Evolutionary conservation across 2,329 filamentous ascomycete genomes (phyloP).

Genomic region (Penicillium occitanis): DNA sequence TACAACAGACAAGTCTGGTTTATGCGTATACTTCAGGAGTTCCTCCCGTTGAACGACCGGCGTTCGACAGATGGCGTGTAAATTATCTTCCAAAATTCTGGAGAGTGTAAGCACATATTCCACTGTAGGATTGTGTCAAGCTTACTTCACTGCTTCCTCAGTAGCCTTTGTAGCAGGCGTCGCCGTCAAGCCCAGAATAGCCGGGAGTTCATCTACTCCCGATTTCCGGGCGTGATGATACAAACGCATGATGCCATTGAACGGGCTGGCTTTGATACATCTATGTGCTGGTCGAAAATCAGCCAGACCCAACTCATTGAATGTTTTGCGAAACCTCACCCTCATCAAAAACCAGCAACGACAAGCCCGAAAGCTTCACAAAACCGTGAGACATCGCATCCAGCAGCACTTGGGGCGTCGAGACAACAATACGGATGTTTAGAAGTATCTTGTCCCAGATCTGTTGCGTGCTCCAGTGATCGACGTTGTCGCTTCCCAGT

Average conservation of each 20-base stretch:
- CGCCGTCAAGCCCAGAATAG: constrained; percentile 76
- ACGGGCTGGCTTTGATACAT: constrained; percentile 63
- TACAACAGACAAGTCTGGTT: constrained; percentile 56
- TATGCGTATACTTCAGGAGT: constrained; percentile 66
- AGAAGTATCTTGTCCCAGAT: constrained; percentile 67
- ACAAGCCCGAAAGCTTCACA: constrained; percentile 61
- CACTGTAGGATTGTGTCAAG: not conserved
- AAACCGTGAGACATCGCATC: constrained; percentile 76
- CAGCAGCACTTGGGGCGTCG: constrained; percentile 71
- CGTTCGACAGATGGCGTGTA: constrained; percentile 68
- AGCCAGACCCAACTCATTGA: not conserved
- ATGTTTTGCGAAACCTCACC: constrained; percentile 49
- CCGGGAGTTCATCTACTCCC: constrained; percentile 51
- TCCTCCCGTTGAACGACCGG: constrained; percentile 69
- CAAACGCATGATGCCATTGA: constrained; percentile 71
- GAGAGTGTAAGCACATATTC: constrained; percentile 2
- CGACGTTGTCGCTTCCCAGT: constrained; percentile 66
- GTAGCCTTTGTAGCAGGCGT: constrained; percentile 69
- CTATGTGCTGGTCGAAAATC: constrained; percentile 62
- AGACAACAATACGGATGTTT: constrained; percentile 70
- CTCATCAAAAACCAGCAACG: constrained; percentile 80
- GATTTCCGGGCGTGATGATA: constrained; percentile 56
- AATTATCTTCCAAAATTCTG: constrained; percentile 63
- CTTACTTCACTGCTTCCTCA: constrained; percentile 54
- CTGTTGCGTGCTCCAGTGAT: constrained; percentile 67